These are phyloP conservation scores for Plasmodium berghei DNA, from an alignment of 169 alveolate genomes.

Conservation along the genomic window DNA sequence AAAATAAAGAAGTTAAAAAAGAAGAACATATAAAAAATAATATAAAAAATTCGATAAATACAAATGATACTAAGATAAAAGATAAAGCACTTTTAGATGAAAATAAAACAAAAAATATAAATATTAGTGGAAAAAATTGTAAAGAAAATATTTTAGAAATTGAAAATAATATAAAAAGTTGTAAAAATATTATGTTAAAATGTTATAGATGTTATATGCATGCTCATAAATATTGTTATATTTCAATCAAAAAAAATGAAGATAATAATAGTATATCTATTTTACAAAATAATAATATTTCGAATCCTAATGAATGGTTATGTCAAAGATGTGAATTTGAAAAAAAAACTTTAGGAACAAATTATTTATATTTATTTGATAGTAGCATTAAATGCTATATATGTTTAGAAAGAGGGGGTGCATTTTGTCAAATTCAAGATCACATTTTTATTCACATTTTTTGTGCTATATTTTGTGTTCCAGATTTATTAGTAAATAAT, in stretches of 20 bases:
- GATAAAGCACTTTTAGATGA: background rate
- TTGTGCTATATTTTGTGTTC: conserved; percentile 72
- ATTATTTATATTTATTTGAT: conserved; percentile 55
- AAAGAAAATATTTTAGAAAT: conserved; percentile 5
- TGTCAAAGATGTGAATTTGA: conserved; percentile 76
- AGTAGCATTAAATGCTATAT: conserved; percentile 50
- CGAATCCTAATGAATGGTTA: conserved; percentile 52
- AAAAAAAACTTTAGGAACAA: conserved; percentile 53
- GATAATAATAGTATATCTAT: conserved; percentile 16
- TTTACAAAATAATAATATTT: conserved; percentile 6
- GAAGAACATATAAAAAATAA: background rate
- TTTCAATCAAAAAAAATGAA: conserved; percentile 51
- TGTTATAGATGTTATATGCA: conserved; percentile 73
- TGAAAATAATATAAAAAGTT: conserved; percentile 39
- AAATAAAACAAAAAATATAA: conserved; percentile 6
- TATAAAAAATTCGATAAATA: background rate
- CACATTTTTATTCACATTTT: conserved; percentile 54
- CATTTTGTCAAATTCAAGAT: conserved; percentile 37
- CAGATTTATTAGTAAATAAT: conserved; percentile 51
- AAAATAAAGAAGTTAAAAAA: background rate
- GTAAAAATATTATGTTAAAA: conserved; percentile 32
- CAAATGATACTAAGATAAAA: background rate
- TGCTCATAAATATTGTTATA: conserved; percentile 67
- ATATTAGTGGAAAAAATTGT: background rate
- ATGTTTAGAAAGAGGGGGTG: conserved; percentile 76